Conservation (phyloP, 305 asterid species). For the Fraxinus sp. region DNA sequence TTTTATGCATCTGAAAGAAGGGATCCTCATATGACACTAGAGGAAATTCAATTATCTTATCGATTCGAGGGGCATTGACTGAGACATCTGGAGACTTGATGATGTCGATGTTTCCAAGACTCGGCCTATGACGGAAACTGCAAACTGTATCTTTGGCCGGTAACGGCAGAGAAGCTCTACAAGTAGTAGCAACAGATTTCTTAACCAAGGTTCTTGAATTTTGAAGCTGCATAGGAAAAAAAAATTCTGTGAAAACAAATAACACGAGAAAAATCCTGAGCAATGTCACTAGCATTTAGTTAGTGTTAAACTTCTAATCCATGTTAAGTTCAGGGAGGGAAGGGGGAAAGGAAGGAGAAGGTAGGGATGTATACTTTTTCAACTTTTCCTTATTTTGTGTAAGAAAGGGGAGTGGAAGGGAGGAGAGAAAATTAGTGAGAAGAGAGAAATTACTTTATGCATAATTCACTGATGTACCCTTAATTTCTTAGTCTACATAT, state of each 20-base stretch:
- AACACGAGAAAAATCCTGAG: conserved; percentile 21
- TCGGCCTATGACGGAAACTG: conserved; percentile 41
- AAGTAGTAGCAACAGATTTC: conserved; percentile 50
- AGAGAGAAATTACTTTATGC: not conserved
- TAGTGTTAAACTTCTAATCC: not conserved
- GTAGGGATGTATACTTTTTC: not conserved
- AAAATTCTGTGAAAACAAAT: not conserved
- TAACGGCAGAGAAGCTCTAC: conserved; percentile 74
- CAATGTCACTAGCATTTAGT: conserved; percentile 3
- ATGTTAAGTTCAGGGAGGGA: not conserved
- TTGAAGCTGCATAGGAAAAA: conserved; percentile 44
- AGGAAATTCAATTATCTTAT: conserved; percentile 77
- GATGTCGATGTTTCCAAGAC: conserved; percentile 42
- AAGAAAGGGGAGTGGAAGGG: not conserved
- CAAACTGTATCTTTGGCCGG: conserved; percentile 40
- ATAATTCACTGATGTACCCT: not conserved
- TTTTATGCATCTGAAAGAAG: conserved; percentile 38
- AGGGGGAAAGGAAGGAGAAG: not conserved
- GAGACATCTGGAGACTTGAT: conserved; percentile 71
- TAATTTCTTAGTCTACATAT: conserved; percentile 3
- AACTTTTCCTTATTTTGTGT: not conserved
- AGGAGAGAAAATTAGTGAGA: not conserved
- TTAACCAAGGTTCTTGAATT: conserved; percentile 54
- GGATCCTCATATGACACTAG: conserved; percentile 57
- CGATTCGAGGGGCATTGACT: conserved; percentile 75